Percentiles rank a stretch among this genome's conserved stretches.
Conservation (phyloP, 225 moss, liverwort and hornwort species). For the Neckera pumila region DNA sequence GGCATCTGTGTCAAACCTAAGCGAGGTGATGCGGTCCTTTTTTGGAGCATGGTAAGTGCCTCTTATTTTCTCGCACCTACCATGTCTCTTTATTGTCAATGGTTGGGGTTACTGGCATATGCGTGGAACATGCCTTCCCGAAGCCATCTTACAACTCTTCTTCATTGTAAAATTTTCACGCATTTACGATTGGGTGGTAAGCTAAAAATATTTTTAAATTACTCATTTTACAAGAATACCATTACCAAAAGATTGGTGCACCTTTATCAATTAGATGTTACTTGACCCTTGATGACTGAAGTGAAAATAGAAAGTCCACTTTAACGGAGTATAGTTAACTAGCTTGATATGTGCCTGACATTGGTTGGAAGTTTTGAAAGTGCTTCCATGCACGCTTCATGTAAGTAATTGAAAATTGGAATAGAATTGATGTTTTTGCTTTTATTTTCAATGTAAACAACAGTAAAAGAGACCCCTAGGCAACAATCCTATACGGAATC, state of each 20-base stretch:
- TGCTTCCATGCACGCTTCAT: not conserved
- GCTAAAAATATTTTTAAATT: not conserved
- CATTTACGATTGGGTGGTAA: not conserved
- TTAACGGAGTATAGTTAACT: not conserved
- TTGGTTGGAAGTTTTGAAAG: not conserved
- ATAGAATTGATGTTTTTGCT: not conserved
- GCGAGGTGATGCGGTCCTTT: slow-evolving; percentile 56
- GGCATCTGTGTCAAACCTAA: slow-evolving; percentile 53
- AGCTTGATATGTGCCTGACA: not conserved
- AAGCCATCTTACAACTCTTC: not conserved
- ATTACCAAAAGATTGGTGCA: not conserved
- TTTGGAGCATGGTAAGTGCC: slow-evolving; percentile 52
- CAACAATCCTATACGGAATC: not conserved
- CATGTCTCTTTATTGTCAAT: not conserved
- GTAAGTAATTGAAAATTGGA: not conserved
- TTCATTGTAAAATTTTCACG: not conserved
- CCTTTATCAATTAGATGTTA: not conserved
- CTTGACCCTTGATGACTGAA: not conserved
- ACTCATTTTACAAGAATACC: not conserved
- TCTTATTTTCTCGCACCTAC: not conserved
- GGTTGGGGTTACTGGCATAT: not conserved
- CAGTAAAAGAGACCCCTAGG: not conserved
- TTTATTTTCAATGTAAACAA: not conserved
- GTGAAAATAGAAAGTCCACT: not conserved
- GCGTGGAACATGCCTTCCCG: not conserved